Evolutionary conservation across 352 stramenopile species (phyloP).

Genomic region (Globisporangium splendens): DNA sequence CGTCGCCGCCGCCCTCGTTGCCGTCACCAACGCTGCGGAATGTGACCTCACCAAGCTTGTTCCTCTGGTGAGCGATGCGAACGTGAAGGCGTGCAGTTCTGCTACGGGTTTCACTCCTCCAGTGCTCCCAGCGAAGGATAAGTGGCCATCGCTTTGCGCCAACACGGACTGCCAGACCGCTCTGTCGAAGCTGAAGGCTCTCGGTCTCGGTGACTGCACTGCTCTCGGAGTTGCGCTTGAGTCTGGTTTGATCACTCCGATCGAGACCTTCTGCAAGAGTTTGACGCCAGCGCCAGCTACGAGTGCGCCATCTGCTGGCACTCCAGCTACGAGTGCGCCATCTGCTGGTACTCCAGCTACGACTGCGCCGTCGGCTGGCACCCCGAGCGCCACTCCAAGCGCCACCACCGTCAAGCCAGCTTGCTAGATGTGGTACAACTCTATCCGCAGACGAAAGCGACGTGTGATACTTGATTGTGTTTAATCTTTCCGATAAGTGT

Average conservation of each 20-base stretch:
- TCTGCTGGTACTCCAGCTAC: background rate
- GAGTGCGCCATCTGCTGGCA: background rate
- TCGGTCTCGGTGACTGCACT: conserved; percentile 15
- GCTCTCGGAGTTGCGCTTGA: too few species aligned
- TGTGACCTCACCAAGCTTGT: background rate
- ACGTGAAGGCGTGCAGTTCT: background rate
- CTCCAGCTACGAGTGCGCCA: background rate
- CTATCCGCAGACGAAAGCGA: too few species aligned
- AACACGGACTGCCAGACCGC: background rate
- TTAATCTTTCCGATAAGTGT: too few species aligned
- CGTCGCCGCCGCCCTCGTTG: conserved; percentile 3
- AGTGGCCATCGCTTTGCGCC: background rate
- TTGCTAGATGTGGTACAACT: too few species aligned
- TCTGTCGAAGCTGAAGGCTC: background rate
- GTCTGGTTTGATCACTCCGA: too few species aligned
- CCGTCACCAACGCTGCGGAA: conserved; percentile 1
- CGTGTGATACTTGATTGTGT: too few species aligned
- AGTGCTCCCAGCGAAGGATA: background rate
- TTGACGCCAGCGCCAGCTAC: background rate
- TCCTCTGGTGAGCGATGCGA: background rate
- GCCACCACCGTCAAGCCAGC: background rate
- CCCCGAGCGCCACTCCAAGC: background rate
- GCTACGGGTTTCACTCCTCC: background rate
- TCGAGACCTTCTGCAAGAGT: too few species aligned
- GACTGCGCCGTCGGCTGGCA: background rate